phyloP scores from a whole-genome alignment of 2,329 filamentous ascomycete species.

The Alternaria sp. region DNA sequence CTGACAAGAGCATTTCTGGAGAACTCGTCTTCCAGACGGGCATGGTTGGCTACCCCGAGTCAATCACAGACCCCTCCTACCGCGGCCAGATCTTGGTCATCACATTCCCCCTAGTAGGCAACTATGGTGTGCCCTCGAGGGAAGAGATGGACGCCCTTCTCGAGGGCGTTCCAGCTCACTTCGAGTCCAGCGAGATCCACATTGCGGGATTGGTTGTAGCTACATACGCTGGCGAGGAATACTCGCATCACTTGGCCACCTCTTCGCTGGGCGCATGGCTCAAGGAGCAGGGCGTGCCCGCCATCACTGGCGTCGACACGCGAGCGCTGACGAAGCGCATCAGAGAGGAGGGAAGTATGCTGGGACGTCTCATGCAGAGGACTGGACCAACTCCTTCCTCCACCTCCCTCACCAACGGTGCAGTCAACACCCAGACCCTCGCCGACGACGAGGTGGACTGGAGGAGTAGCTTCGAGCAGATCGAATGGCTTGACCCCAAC shows the following conservation, averaged over 20 bases:
- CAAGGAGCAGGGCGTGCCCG: slow-evolving; percentile 93
- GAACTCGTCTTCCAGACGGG: slow-evolving; percentile 99
- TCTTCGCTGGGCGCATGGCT: slow-evolving; percentile 95
- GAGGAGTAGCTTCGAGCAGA: slow-evolving; percentile 73
- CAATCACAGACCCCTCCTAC: slow-evolving; percentile 86
- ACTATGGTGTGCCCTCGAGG: slow-evolving; percentile 94
- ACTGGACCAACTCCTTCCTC: slow-evolving; percentile 55
- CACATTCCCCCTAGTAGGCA: slow-evolving; percentile 94
- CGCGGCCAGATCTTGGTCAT: slow-evolving; percentile 94
- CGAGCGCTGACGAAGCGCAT: slow-evolving; percentile 94
- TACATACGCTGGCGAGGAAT: slow-evolving; percentile 93
- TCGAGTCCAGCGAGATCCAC: slow-evolving; percentile 93
- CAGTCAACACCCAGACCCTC: slow-evolving; percentile 42
- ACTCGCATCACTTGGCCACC: slow-evolving; percentile 89
- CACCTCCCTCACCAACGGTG: slow-evolving; percentile 51
- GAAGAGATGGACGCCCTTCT: slow-evolving; percentile 86
- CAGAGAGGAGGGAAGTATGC: slow-evolving; percentile 92
- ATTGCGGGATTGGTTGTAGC: slow-evolving; percentile 90
- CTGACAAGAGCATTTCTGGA: slow-evolving; percentile 90
- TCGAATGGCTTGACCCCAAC: slow-evolving; percentile 94
- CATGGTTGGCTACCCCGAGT: slow-evolving; percentile 99
- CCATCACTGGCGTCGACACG: slow-evolving; percentile 95
- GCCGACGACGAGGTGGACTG: slow-evolving; percentile 52
- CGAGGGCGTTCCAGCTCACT: slow-evolving; percentile 86
- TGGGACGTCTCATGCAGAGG: slow-evolving; percentile 85